These are phyloP conservation scores for Sphenostylis stenocarpa DNA, from an alignment of 306 rosid species.

Conservation along the genomic window DNA sequence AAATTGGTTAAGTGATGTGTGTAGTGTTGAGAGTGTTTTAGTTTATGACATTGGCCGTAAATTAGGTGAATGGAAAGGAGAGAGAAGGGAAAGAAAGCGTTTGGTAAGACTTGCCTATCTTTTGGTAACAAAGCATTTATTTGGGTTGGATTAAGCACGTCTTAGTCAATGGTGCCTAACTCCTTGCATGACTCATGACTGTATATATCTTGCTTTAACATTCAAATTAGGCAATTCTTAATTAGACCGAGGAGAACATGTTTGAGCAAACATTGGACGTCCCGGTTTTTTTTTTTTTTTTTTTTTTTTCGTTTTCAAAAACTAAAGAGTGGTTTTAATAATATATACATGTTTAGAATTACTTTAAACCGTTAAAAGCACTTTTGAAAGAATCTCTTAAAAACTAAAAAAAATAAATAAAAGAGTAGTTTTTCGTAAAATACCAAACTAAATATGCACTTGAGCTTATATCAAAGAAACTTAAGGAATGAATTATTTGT, in stretches of 20 bases:
- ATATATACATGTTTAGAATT: no score
- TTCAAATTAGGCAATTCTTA: conserved; percentile 22
- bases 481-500: no score
- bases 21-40: no score
- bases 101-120: conserved; percentile 30
- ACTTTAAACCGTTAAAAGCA: no score
- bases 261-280: background rate
- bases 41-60: background rate
- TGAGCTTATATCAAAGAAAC: no score
- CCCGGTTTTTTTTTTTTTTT: background rate
- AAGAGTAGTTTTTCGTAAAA: background rate
- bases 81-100: background rate
- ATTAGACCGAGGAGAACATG: background rate
- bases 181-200: conserved; percentile 6
- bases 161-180: conserved; percentile 30
- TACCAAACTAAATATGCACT: background rate
- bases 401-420: no score
- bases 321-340: no score
- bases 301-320: background rate
- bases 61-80: conserved; percentile 1
- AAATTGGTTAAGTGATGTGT: no score
- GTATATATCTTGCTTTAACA: conserved; percentile 5
- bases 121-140: conserved; percentile 37
- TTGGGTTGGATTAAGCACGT: background rate
- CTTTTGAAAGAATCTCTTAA: no score